phyloP scores from a whole-genome alignment of 2,329 filamentous ascomycete genomes.

The Aspergillus udagawae region DNA sequence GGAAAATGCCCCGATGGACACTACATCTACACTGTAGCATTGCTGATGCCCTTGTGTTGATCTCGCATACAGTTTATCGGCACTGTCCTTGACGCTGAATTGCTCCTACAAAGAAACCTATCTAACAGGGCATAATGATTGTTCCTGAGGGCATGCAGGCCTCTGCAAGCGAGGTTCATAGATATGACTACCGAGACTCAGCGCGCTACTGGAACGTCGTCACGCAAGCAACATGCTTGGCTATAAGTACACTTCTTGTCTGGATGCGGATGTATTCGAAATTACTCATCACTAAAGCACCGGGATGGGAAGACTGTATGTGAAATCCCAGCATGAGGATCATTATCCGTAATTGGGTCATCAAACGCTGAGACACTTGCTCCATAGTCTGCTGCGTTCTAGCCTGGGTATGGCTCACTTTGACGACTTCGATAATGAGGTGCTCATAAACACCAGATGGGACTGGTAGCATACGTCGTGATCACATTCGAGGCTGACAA shows the following conservation, averaged over 20 bases:
- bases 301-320: conserved; percentile 22
- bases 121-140: background rate
- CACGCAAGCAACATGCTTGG: conserved; percentile 16
- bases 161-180: background rate
- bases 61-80: background rate
- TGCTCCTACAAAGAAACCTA: background rate
- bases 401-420: conserved; percentile 15
- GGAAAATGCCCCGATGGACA: background rate
- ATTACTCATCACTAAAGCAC: conserved; percentile 20
- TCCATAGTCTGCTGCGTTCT: conserved; percentile 14
- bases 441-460: conserved; percentile 14
- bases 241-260: conserved; percentile 15
- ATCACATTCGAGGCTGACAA: conserved; percentile 18
- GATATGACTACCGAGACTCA: conserved; percentile 9
- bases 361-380: background rate
- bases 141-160: background rate
- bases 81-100: background rate
- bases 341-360: background rate
- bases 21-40: background rate
- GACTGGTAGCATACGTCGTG: conserved; percentile 19
- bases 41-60: background rate
- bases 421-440: background rate
- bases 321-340: background rate
- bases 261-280: conserved; percentile 24
- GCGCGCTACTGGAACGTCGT: conserved; percentile 14